Conservation (phyloP, 2,329 filamentous ascomycete genomes). For the Xylaria arbuscula region DNA sequence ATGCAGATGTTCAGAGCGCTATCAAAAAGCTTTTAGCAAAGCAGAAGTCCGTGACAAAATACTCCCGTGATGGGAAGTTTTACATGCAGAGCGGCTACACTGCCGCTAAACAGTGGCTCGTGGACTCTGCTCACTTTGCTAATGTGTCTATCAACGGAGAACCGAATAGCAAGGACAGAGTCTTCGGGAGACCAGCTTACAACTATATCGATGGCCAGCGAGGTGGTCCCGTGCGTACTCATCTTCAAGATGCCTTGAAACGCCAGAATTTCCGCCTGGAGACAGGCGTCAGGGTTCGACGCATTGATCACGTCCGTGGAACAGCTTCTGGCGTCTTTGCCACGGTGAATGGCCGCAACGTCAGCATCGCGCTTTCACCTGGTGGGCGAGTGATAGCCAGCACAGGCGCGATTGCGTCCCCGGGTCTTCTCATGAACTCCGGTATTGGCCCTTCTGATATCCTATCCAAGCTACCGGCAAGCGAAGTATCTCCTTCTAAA, state of each 20-base stretch:
- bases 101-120: constrained; percentile 61
- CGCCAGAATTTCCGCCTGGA: constrained; percentile 58
- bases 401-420: constrained; percentile 51
- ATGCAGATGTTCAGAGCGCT: constrained; percentile 58
- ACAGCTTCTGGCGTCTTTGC: constrained; percentile 57
- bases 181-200: constrained; percentile 61
- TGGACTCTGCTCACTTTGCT: constrained; percentile 59
- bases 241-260: constrained; percentile 59
- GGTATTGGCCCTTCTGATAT: constrained; percentile 51
- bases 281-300: constrained; percentile 56
- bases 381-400: constrained; percentile 51
- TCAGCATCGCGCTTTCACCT: constrained; percentile 47
- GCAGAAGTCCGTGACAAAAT: constrained; percentile 57
- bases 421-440: constrained; percentile 54
- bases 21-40: constrained; percentile 57
- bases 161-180: constrained; percentile 58
- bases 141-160: constrained; percentile 60
- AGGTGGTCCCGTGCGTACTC: constrained; percentile 61
- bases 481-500: constrained; percentile 43
- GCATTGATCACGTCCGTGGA: constrained; percentile 55
- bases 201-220: constrained; percentile 62
- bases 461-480: constrained; percentile 37
- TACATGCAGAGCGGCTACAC: constrained; percentile 62
- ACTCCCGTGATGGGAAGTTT: constrained; percentile 57
- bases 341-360: constrained; percentile 48